Conservation (phyloP, 371 early-diverging fungal genomes). For the Haplosporangium sp. region DNA sequence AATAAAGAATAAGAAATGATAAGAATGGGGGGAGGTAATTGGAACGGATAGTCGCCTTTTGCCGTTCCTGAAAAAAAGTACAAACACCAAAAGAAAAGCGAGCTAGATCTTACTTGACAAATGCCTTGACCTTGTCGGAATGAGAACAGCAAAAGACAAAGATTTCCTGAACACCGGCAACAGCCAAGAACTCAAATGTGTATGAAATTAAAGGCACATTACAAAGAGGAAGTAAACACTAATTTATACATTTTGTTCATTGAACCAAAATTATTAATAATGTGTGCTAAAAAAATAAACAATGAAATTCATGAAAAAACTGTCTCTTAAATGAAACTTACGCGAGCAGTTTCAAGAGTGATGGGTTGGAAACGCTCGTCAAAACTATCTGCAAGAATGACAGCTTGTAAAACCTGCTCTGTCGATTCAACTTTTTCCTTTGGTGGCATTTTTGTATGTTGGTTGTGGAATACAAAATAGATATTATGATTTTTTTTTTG, state of each 20-base stretch:
- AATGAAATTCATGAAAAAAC: background rate
- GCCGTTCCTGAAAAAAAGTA: background rate
- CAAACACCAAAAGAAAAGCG: slow-evolving; percentile 1
- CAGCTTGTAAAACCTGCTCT: slow-evolving; percentile 81
- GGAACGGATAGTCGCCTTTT: no score
- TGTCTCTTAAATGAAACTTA: slow-evolving; percentile 53
- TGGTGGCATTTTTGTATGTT: slow-evolving; percentile 33
- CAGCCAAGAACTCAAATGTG: slow-evolving; percentile 90
- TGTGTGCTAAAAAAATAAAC: slow-evolving; percentile 8
- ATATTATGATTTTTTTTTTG: slow-evolving; percentile 3
- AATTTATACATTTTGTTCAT: background rate
- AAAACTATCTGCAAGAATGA: slow-evolving; percentile 93
- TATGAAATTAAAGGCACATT: slow-evolving; percentile 96
- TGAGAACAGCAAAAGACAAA: slow-evolving; percentile 89
- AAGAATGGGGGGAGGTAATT: no score
- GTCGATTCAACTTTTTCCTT: slow-evolving; percentile 60
- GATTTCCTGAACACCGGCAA: slow-evolving; percentile 88
- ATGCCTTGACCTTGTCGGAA: slow-evolving; percentile 83
- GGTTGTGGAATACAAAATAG: background rate
- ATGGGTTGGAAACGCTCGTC: slow-evolving; percentile 91
- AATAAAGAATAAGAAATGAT: background rate
- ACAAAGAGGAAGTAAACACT: slow-evolving; percentile 94
- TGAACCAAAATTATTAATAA: background rate
- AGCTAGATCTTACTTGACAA: slow-evolving; percentile 75
- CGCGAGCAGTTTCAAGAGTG: slow-evolving; percentile 87